These are phyloP conservation scores for Alternaria incomplexa DNA, from an alignment of 2,329 filamentous ascomycete species.

Conservation along the genomic window DNA sequence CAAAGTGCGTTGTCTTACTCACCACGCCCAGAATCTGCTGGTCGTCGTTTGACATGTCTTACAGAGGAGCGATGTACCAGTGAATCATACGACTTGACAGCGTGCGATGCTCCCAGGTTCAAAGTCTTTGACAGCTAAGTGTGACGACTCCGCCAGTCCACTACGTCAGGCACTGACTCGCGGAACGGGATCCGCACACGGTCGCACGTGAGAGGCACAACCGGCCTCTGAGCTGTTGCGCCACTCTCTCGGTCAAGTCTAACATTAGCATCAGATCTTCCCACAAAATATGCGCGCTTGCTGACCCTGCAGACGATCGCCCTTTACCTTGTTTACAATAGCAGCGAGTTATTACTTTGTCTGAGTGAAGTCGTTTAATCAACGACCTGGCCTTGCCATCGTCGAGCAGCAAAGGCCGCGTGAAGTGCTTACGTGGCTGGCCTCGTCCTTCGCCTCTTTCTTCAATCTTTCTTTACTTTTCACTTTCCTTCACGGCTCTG, in stretches of 20 bases:
- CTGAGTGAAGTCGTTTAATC: neutral
- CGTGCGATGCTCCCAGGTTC: neutral
- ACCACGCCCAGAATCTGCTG: constrained; percentile 80
- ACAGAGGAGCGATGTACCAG: neutral
- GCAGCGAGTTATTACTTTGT: neutral
- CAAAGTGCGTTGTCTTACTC: constrained; percentile 46
- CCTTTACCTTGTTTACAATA: constrained; percentile 11
- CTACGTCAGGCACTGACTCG: constrained; percentile 20
- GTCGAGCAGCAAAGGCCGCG: constrained; percentile 22
- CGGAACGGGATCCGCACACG: constrained; percentile 11
- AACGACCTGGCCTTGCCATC: constrained; percentile 14
- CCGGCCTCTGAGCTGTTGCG: constrained; percentile 7
- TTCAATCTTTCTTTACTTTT: constrained; percentile 8
- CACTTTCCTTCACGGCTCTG: constrained; percentile 8
- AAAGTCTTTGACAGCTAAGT: neutral
- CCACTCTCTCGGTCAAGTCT: constrained; percentile 16
- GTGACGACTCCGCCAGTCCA: constrained; percentile 7
- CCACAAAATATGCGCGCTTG: constrained; percentile 15
- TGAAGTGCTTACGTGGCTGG: constrained; percentile 37
- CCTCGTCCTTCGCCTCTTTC: constrained; percentile 19
- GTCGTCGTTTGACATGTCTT: constrained; percentile 77
- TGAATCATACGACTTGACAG: neutral
- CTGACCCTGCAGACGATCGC: constrained; percentile 21
- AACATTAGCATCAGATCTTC: neutral
- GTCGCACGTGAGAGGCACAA: constrained; percentile 15